Evolutionary conservation across 768 basidiomycete species (phyloP).

Genomic region (Leccinum boreale): DNA sequence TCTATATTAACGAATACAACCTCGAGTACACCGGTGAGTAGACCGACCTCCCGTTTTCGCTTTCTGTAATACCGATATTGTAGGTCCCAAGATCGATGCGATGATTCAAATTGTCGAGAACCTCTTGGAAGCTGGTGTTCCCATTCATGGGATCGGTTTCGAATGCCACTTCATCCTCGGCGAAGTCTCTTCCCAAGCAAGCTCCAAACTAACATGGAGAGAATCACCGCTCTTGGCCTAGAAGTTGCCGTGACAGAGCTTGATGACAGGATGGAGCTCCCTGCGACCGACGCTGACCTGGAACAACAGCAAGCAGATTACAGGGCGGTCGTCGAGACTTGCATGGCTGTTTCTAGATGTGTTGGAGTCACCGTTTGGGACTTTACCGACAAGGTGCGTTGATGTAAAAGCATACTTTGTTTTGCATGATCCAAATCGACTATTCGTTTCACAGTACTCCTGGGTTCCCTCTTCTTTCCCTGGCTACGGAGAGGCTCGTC

Average conservation of each 20-base stretch:
- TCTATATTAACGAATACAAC: conserved; percentile 33
- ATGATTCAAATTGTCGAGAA: conserved; percentile 51
- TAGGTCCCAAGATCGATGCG: conserved; percentile 38
- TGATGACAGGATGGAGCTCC: conserved; percentile 56
- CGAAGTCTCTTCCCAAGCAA: conserved; percentile 43
- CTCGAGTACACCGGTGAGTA: conserved; percentile 24
- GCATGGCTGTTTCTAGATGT: conserved; percentile 38
- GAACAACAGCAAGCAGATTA: conserved; percentile 59
- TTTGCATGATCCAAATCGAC: conserved; percentile 14
- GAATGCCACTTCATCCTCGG: conserved; percentile 62
- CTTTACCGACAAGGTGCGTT: conserved; percentile 34
- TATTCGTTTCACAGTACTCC: conserved; percentile 9
- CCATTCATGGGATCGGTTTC: conserved; percentile 61
- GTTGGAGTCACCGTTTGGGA: conserved; percentile 42
- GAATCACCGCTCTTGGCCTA: conserved; percentile 57
- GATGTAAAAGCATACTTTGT: not conserved
- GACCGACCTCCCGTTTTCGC: not conserved
- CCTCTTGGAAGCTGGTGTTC: conserved; percentile 45
- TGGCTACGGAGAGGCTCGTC: conserved; percentile 14
- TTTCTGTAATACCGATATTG: not conserved
- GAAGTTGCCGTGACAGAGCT: conserved; percentile 71
- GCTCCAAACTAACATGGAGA: conserved; percentile 46
- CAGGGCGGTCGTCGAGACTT: conserved; percentile 51
- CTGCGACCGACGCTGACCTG: conserved; percentile 45
- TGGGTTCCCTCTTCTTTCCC: conserved; percentile 12